Evolutionary conservation across 2,329 filamentous ascomycete genomes (phyloP).

Genomic region (Tolypocladium ovalisporum): DNA sequence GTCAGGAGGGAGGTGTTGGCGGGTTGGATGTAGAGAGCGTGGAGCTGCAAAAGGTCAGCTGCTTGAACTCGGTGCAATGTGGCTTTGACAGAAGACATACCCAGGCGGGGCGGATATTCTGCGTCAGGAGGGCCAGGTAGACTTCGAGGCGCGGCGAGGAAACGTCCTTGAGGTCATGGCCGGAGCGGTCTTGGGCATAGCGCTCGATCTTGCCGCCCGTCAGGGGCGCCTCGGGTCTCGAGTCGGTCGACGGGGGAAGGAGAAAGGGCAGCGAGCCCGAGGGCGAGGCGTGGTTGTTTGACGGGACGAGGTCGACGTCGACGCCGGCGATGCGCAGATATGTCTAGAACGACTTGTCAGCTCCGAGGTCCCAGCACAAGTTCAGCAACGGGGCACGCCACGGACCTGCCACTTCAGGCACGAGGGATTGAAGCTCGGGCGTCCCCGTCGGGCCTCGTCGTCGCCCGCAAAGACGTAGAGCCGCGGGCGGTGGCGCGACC

Average conservation of each 20-base stretch:
- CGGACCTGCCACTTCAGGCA: conserved; percentile 93
- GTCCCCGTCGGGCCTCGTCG: conserved; percentile 46
- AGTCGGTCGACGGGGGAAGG: conserved; percentile 36
- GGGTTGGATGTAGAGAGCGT: conserved; percentile 67
- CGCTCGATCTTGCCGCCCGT: conserved; percentile 49
- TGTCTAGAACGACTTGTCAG: conserved; percentile 39
- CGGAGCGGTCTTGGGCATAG: conserved; percentile 45
- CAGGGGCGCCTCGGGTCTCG: conserved; percentile 40
- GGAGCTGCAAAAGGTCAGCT: conserved; percentile 41
- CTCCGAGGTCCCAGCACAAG: background rate
- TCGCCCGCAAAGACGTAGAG: conserved; percentile 69
- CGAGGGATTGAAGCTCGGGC: conserved; percentile 78
- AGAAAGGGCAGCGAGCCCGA: conserved; percentile 83
- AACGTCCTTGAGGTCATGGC: conserved; percentile 32
- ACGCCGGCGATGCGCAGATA: conserved; percentile 71
- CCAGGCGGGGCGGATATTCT: conserved; percentile 76
- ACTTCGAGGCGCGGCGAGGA: conserved; percentile 53
- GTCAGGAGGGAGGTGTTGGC: conserved; percentile 58
- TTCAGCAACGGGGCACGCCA: background rate
- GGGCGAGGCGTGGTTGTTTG: conserved; percentile 89
- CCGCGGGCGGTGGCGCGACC: conserved; percentile 35
- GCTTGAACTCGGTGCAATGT: background rate
- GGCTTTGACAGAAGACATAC: conserved; percentile 29
- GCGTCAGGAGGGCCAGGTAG: conserved; percentile 68
- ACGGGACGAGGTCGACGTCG: conserved; percentile 54